Evolutionary conservation across 2,329 filamentous ascomycete species (phyloP).

Genomic region (Cordyceps cicadae): DNA sequence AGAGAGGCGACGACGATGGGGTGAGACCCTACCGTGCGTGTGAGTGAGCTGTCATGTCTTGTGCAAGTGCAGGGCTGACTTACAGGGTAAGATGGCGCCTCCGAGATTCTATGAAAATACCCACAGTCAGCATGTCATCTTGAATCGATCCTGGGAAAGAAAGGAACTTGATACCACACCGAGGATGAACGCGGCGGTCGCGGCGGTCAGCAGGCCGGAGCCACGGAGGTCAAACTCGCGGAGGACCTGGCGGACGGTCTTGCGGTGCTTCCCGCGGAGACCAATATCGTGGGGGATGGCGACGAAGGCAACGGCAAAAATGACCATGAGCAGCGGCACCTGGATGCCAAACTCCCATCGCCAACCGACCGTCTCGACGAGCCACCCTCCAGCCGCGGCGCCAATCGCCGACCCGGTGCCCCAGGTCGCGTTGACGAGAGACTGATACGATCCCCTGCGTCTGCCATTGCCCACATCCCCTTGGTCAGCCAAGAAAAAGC

Average conservation of each 20-base stretch:
- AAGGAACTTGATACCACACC: slow-evolving; percentile 41
- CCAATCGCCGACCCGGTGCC: slow-evolving; percentile 52
- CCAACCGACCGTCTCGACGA: slow-evolving; percentile 66
- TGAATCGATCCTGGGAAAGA: background rate
- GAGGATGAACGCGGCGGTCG: slow-evolving; percentile 50
- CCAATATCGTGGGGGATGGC: slow-evolving; percentile 47
- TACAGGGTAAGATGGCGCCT: slow-evolving; percentile 54
- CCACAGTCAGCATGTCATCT: background rate
- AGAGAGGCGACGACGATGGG: slow-evolving; percentile 48
- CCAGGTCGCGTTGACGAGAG: slow-evolving; percentile 58
- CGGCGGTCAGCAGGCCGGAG: slow-evolving; percentile 42
- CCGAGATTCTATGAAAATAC: slow-evolving; percentile 42
- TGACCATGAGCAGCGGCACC: slow-evolving; percentile 41
- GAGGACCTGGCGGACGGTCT: slow-evolving; percentile 39
- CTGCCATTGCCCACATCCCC: slow-evolving; percentile 18
- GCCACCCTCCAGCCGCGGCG: slow-evolving; percentile 59
- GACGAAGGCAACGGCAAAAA: slow-evolving; percentile 35
- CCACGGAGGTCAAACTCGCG: slow-evolving; percentile 49
- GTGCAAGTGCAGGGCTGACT: slow-evolving; percentile 18
- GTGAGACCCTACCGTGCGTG: slow-evolving; percentile 39
- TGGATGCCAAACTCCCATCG: slow-evolving; percentile 63
- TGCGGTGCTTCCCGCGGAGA: slow-evolving; percentile 35
- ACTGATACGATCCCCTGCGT: slow-evolving; percentile 61
- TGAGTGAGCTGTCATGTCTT: background rate
- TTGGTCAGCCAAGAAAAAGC: background rate